Percentiles rank a stretch among this genome's conserved stretches.
Evolutionary conservation across 2,329 filamentous ascomycete genomes (phyloP).

Genomic region (Ophiostoma sp.): DNA sequence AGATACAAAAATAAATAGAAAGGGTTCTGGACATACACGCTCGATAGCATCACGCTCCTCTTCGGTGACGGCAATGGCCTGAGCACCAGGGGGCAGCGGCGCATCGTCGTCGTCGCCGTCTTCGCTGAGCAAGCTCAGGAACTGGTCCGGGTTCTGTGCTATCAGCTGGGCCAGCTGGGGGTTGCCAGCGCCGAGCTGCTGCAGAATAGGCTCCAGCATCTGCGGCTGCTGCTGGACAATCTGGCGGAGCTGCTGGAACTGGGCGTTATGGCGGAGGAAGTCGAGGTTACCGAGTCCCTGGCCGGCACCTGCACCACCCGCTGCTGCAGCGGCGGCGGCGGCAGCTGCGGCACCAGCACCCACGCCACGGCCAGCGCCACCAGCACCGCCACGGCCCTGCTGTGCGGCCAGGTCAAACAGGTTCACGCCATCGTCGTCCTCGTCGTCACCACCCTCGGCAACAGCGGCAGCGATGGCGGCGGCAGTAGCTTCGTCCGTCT

Average conservation of each 20-base stretch:
- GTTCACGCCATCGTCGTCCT: constrained; percentile 73
- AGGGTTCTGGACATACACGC: constrained; percentile 61
- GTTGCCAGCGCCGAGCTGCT: constrained; percentile 93
- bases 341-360: constrained; percentile 46
- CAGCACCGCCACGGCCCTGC: constrained; percentile 52
- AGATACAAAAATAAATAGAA: not conserved
- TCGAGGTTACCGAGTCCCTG: constrained; percentile 75
- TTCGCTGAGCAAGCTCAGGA: constrained; percentile 85
- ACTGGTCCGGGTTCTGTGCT: constrained; percentile 87
- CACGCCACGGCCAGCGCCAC: constrained; percentile 45
- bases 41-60: constrained; percentile 98
- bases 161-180: constrained; percentile 93
- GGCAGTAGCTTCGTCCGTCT: constrained; percentile 45
- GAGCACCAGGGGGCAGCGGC: constrained; percentile 80
- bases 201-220: constrained; percentile 97
- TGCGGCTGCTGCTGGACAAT: constrained; percentile 96
- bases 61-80: constrained; percentile 87
- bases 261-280: constrained; percentile 90
- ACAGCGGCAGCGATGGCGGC: constrained; percentile 46
- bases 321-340: constrained; percentile 49
- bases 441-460: constrained; percentile 45
- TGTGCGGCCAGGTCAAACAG: constrained; percentile 92
- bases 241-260: constrained; percentile 96
- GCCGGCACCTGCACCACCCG: constrained; percentile 47
- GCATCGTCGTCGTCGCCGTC: constrained; percentile 76